These are phyloP conservation scores for Termitomyces sp. DNA, from an alignment of 768 basidiomycete genomes.

Conservation along the genomic window DNA sequence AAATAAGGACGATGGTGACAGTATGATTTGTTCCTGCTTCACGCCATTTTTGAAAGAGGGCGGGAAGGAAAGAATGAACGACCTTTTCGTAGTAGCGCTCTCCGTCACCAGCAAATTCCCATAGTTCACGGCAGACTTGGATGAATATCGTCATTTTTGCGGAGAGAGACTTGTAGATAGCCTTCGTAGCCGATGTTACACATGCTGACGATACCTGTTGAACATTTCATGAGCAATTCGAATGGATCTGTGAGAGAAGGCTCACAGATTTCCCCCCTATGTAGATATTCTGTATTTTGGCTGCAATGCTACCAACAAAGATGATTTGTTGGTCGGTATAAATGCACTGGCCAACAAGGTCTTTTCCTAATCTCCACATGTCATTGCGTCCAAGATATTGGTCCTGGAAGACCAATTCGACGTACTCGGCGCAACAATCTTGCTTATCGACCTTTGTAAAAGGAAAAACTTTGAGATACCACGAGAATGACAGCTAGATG, in stretches of 20 bases:
- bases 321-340: conserved; percentile 82
- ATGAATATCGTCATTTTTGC: conserved; percentile 94
- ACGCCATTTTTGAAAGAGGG: conserved; percentile 83
- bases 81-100: conserved; percentile 96
- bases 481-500: background rate
- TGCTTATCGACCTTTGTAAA: conserved; percentile 61
- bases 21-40: conserved; percentile 87
- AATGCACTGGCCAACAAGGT: conserved; percentile 77
- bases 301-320: conserved; percentile 80
- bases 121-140: conserved; percentile 93
- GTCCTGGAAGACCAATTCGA: conserved; percentile 92
- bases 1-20: conserved; percentile 92
- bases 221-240: background rate
- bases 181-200: conserved; percentile 80
- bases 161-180: conserved; percentile 86
- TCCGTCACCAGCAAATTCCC: conserved; percentile 96
- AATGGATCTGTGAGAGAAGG: conserved; percentile 7
- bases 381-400: conserved; percentile 95
- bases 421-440: conserved; percentile 64
- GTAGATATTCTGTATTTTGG: conserved; percentile 80
- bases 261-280: conserved; percentile 65
- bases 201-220: conserved; percentile 79
- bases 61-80: conserved; percentile 94
- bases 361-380: conserved; percentile 92
- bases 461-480: conserved; percentile 13